Base-by-base conservation (phyloP, 352 stramenopile genomes). In the Pythium rhizo-oryzae region DNA sequence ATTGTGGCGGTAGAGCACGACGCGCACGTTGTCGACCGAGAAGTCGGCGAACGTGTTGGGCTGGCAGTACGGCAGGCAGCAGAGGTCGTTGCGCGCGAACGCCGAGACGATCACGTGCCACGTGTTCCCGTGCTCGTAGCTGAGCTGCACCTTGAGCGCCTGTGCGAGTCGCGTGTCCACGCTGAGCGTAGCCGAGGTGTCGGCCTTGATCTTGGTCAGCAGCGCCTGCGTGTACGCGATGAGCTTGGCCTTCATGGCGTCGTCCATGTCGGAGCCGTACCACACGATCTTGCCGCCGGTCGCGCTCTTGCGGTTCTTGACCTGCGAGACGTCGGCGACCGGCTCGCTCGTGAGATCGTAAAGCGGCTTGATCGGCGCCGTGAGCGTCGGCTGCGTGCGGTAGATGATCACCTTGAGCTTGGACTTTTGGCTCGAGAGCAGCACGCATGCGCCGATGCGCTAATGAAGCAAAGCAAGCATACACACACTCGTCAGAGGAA, bases 361-460 rank as follows among this genome's bases (percentile, higher is more conserved):
- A 4, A 65, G 55, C 30, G 54, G 43, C 25, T 69, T 76, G 15
- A 77, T 77, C 30, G 67, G 59, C 23, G 78, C 47, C 25, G 72
- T 71, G 56, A 67, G 51, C 3, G 75, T 72, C 6, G 80, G 70
- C 21, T 79, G 88, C 50, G 85, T 91, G 43, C 86, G 86, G 57
- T 89, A 94, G 51, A 94, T 55, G 52, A 94, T 63, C 56, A 90
- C 75, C 67, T 92, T 92, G 67, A 90, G 81, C 64, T 87, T 89
- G 60, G 70, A 78, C 24, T 69, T 60, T 60, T 86, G 83, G 66
- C 75, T 90, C 41, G 77, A 79, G 4, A 92, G 72, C 71, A 94
- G 56, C 62, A 92, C 77, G 54, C 84, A 91, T 28, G 82, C 76
- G 9, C 76, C 82, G 35, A 91, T 90, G 65, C 86, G 79, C 84